phyloP scores from a whole-genome alignment of 495 filamentous ascomycete species.

The Neurospora sp. region DNA sequence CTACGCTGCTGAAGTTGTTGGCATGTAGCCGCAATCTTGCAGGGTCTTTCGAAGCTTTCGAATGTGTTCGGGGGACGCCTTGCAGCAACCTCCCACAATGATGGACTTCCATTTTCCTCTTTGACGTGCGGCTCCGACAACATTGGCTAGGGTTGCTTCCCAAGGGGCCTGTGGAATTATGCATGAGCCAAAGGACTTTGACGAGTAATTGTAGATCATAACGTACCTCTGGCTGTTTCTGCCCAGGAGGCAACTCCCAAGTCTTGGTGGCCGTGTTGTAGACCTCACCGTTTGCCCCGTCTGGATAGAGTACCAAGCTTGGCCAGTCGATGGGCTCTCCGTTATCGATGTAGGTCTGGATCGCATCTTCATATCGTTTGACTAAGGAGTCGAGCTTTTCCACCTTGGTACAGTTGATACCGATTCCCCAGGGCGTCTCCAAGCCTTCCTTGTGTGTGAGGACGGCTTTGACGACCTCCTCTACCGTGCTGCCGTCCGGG shows the following conservation, averaged over 20 bases:
- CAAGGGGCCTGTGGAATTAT: constrained; percentile 26
- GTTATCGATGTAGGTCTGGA: constrained; percentile 24
- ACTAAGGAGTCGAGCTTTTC: constrained; percentile 41
- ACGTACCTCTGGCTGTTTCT: constrained; percentile 9
- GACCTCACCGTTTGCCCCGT: constrained; percentile 55
- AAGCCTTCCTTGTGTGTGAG: constrained; percentile 20
- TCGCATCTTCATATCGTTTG: constrained; percentile 30
- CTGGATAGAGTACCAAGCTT: constrained; percentile 53
- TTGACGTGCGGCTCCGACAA: constrained; percentile 45
- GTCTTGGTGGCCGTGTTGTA: constrained; percentile 51
- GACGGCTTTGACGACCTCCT: constrained; percentile 36
- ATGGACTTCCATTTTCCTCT: constrained; percentile 45
- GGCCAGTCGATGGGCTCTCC: constrained; percentile 31
- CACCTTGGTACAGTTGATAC: constrained; percentile 58
- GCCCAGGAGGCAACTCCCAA: constrained; percentile 38
- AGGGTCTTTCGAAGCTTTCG: constrained; percentile 26
- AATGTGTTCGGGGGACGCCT: constrained; percentile 43
- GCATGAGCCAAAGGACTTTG: not conserved
- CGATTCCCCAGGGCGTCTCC: constrained; percentile 46
- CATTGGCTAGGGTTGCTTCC: constrained; percentile 43
- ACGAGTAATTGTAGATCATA: not conserved
- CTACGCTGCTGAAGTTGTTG: not conserved
- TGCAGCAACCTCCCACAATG: constrained; percentile 54
- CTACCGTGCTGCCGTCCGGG: constrained; percentile 34
- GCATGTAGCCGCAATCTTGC: not conserved